Conservation (phyloP, 1,139 yeast species). For the Trichomonascaceae sp. region DNA sequence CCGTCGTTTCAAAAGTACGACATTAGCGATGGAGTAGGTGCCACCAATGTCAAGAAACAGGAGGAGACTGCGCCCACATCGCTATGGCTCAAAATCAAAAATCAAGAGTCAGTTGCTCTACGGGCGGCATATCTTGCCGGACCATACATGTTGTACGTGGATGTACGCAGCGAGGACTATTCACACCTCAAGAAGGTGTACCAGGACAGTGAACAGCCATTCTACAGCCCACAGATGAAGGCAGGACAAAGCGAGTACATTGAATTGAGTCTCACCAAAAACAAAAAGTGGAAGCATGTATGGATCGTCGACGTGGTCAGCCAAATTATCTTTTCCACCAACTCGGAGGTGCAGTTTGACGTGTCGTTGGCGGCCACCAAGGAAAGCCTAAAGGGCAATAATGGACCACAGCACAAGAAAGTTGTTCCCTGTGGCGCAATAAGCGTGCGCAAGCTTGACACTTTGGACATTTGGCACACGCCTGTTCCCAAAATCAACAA, state of each 20-base stretch:
- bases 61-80: neutral
- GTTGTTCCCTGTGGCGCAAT: conserved; percentile 12
- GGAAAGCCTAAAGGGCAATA: conserved; percentile 24
- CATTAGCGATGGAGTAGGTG: too few species aligned
- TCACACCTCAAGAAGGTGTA: conserved; percentile 42
- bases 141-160: conserved; percentile 80
- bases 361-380: conserved; percentile 43
- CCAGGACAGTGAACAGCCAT: conserved; percentile 63
- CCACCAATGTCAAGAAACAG: too few species aligned
- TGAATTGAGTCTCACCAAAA: conserved; percentile 33
- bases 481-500: conserved; percentile 34
- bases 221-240: conserved; percentile 57
- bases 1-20: too few species aligned
- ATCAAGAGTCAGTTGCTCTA: conserved; percentile 58
- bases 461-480: conserved; percentile 62
- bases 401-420: conserved; percentile 2
- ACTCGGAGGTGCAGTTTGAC: conserved; percentile 61
- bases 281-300: conserved; percentile 35
- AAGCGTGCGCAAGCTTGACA: conserved; percentile 42
- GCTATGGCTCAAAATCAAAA: conserved; percentile 57
- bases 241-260: conserved; percentile 54
- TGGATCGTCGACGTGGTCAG: conserved; percentile 85
- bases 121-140: conserved; percentile 87
- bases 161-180: conserved; percentile 55
- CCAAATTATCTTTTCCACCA: conserved; percentile 65